Evolutionary conservation across 495 filamentous ascomycete species (phyloP), one percentile per base, ranked within the genome.

Genomic region (Penicillium goetzii): DNA sequence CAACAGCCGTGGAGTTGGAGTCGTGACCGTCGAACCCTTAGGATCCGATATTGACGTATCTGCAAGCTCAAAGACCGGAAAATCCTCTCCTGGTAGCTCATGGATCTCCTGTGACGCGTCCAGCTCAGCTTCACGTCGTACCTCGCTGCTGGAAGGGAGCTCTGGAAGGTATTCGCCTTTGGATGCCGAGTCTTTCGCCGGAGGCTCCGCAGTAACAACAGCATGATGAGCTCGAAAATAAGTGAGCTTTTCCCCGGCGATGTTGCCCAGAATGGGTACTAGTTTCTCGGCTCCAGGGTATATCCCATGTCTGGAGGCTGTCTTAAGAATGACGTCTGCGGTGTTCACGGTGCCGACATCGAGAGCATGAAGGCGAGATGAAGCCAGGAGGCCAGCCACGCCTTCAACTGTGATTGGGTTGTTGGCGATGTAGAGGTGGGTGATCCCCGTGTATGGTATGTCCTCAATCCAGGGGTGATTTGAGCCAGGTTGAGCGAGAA

Each of bases 331-430:
- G 40, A 73, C 58, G 26, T 73, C 71, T 50, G 75, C 71, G 25
- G 75, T 76, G 53, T 78, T 76, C 26, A 80, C 71, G 17, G 74
- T 80, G 11, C 83, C 83, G 34, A 80, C 72, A 74, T 89, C 84
- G 30, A 86, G 70, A 28, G 83, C 78, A 64, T 86, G 75, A 9
- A 88, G 73, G 58, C 79, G 70, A 61, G 68, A 72, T 26, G 85
- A 82, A 59, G 77, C 68, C 26, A 88, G 56, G 19, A 89, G 76
- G 45, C 79, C 81, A 8, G 83, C 83, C 15, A 83, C 72, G 14
- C 84, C 86, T 66, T 86, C 83, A 1, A 85, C 80, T 17, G 82
- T 85, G 40, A 90, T 75, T 10, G 75, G 76, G 61, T 90, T 90
- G 38, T 85, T 76, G 28, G 85, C 75, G 23, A 88, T 81, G 66